Evolutionary conservation across 805 yeast species (phyloP).

Genomic region (Saccharomycopsis fodiens): DNA sequence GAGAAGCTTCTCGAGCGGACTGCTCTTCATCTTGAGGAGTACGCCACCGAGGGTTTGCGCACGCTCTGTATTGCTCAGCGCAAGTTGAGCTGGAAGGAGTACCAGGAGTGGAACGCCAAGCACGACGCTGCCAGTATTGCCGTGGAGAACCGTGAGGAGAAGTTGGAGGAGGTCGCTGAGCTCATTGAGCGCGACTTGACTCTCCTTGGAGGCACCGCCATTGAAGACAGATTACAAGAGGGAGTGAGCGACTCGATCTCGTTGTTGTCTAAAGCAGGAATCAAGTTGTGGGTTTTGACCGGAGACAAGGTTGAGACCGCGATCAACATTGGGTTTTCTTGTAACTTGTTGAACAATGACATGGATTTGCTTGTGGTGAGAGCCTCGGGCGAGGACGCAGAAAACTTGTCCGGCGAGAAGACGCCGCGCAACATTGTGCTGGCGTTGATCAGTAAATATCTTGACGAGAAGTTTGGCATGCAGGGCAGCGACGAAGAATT

Average conservation of each 20-base stretch:
- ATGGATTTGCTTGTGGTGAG: conserved; percentile 64
- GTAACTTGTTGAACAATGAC: conserved; percentile 66
- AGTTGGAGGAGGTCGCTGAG: conserved; percentile 69
- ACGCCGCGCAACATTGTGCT: conserved; percentile 37
- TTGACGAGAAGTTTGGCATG: conserved; percentile 43
- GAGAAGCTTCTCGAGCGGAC: conserved; percentile 47
- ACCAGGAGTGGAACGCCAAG: conserved; percentile 52
- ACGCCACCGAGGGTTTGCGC: conserved; percentile 77
- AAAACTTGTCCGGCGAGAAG: conserved; percentile 31
- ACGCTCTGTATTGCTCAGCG: conserved; percentile 74
- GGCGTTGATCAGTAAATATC: conserved; percentile 42
- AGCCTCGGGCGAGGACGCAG: conserved; percentile 44
- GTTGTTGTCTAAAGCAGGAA: conserved; percentile 64
- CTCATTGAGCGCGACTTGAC: conserved; percentile 59
- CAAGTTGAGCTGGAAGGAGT: conserved; percentile 55
- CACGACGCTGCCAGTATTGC: conserved; percentile 64
- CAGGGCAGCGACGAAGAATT: conserved; percentile 37
- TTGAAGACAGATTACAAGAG: conserved; percentile 77
- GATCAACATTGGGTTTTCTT: conserved; percentile 78
- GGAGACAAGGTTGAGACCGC: conserved; percentile 91
- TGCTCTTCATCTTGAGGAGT: conserved; percentile 67
- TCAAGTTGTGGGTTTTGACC: conserved; percentile 78
- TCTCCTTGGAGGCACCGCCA: conserved; percentile 77
- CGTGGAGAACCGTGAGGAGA: conserved; percentile 54
- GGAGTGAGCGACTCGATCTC: conserved; percentile 82